These are phyloP conservation scores for Polyporus arcularius DNA, from an alignment of 768 basidiomycete genomes.

Conservation along the genomic window DNA sequence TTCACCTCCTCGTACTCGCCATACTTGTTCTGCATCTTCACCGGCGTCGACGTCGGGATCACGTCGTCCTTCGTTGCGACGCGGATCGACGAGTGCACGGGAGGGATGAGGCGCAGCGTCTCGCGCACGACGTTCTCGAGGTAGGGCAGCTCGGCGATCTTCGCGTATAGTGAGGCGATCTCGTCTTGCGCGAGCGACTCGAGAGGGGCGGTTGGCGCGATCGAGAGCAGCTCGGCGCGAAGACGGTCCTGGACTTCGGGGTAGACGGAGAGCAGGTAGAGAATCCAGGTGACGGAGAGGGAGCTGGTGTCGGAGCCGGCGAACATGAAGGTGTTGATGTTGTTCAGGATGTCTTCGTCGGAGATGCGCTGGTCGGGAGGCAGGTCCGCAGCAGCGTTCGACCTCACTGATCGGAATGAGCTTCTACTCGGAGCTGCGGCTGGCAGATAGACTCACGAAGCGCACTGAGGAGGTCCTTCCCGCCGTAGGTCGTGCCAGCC, in stretches of 20 bases:
- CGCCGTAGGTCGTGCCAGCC: conserved; percentile 51
- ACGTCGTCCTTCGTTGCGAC: conserved; percentile 78
- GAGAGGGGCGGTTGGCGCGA: conserved; percentile 41
- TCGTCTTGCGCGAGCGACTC: conserved; percentile 61
- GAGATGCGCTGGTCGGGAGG: conserved; percentile 73
- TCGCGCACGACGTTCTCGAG: conserved; percentile 80
- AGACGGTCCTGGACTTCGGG: conserved; percentile 69
- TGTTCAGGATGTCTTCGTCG: conserved; percentile 84
- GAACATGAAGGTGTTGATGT: conserved; percentile 88
- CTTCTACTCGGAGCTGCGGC: background rate
- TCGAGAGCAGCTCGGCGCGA: conserved; percentile 61
- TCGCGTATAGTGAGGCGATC: conserved; percentile 57
- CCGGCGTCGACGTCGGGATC: conserved; percentile 68
- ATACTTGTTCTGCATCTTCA: conserved; percentile 45
- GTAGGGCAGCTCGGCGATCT: conserved; percentile 62
- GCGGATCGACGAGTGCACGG: conserved; percentile 79
- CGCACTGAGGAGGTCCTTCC: conserved; percentile 76
- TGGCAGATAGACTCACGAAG: conserved; percentile 53
- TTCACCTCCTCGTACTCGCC: conserved; percentile 43
- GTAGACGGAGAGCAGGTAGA: conserved; percentile 72
- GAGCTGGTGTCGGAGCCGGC: conserved; percentile 89
- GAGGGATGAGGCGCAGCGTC: conserved; percentile 74
- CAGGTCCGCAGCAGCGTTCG: conserved; percentile 74
- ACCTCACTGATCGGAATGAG: conserved; percentile 59
- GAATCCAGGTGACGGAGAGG: conserved; percentile 80